phyloP scores from a whole-genome alignment of 345 rosid species.

The Eucalyptus polyanthemos region DNA sequence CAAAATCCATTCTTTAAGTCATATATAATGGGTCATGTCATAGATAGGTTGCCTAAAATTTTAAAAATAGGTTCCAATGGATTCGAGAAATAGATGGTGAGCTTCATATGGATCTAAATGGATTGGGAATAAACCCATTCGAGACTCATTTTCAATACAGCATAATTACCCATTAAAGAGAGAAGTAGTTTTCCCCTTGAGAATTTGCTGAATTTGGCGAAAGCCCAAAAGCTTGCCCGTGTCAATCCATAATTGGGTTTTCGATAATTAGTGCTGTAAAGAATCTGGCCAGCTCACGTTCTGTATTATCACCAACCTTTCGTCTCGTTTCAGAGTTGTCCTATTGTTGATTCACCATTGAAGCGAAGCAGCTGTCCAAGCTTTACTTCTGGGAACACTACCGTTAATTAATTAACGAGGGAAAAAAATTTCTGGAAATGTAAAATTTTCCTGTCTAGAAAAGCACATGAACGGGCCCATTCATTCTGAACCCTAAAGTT shows the following conservation, averaged over 20 bases:
- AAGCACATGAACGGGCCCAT: neutral
- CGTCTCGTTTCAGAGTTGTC: neutral
- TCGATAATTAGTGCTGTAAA: neutral
- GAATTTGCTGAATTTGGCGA: neutral
- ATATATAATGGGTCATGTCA: neutral
- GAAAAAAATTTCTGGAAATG: neutral
- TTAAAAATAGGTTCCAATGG: neutral
- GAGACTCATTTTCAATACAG: neutral
- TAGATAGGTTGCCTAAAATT: fast-evolving
- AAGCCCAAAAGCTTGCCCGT: neutral
- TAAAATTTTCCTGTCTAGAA: neutral
- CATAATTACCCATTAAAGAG: neutral
- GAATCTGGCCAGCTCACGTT: neutral
- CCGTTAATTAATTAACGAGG: neutral
- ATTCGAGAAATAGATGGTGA: neutral
- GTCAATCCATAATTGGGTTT: neutral
- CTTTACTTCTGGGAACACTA: neutral
- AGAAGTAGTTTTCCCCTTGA: neutral
- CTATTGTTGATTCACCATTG: neutral
- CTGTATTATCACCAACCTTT: neutral
- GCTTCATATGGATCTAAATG: neutral
- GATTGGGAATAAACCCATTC: neutral
- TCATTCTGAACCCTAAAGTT: neutral
- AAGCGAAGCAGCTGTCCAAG: neutral
- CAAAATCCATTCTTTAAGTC: neutral